Conservation (phyloP, 108 stramenopile species). For the Schizochytrium sp. region DNA sequence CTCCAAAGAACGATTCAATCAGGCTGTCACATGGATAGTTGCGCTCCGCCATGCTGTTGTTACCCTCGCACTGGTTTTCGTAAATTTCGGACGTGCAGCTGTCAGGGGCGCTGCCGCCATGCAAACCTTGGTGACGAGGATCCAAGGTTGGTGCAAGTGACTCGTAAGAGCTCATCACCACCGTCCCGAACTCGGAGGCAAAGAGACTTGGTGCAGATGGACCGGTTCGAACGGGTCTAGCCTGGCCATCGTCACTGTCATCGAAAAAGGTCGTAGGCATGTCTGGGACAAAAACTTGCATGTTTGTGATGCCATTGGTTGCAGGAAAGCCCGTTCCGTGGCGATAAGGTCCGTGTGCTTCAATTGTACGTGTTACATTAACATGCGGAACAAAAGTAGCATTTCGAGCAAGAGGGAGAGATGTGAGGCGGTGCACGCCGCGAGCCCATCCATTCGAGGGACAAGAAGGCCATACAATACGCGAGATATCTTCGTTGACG, state of each 20-base stretch:
- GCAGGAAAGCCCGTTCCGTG: constrained; percentile 35
- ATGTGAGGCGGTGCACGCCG: constrained; percentile 36
- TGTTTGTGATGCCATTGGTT: constrained; percentile 38
- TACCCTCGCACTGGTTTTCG: constrained; percentile 39
- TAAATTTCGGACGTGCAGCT: constrained; percentile 28
- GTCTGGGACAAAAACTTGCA: constrained; percentile 11
- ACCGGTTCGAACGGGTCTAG: neutral
- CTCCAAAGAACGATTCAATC: constrained; percentile 41
- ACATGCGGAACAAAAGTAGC: neutral
- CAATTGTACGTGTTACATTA: constrained; percentile 5
- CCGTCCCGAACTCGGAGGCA: constrained; percentile 48
- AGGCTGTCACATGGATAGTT: constrained; percentile 55
- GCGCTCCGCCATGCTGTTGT: constrained; percentile 49
- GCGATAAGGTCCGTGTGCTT: constrained; percentile 51
- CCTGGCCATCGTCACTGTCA: neutral
- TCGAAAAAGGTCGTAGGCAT: neutral
- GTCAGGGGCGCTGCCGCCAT: constrained; percentile 42
- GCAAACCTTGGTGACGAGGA: constrained; percentile 32
- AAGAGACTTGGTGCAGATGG: constrained; percentile 23
- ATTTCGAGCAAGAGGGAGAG: constrained; percentile 22
- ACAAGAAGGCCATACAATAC: constrained; percentile 50
- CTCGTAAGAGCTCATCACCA: constrained; percentile 48
- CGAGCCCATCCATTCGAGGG: constrained; percentile 51
- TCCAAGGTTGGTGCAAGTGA: constrained; percentile 43
- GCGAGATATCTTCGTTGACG: constrained; percentile 41